These are phyloP conservation scores for Pythium utonaiense DNA, from an alignment of 352 stramenopile species.

Conservation along the genomic window DNA sequence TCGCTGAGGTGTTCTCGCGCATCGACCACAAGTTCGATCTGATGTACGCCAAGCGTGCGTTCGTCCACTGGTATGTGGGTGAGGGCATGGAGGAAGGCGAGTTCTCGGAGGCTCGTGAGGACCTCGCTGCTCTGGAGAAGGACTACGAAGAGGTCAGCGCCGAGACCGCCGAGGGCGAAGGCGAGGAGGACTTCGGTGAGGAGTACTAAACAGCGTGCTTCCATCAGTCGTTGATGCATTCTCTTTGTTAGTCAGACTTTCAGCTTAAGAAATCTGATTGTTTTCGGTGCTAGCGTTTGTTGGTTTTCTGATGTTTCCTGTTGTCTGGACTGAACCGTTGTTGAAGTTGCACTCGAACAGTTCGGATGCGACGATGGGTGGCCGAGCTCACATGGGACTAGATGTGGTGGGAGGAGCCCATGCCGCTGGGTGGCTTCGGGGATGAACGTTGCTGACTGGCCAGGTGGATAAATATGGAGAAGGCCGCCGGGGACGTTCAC, in stretches of 20 bases:
- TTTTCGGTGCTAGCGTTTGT: not conserved
- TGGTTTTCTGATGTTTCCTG: not conserved
- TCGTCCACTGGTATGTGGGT: constrained; percentile 99
- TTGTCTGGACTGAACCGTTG: not conserved
- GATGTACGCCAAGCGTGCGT: constrained; percentile 98
- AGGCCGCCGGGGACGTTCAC: constrained; percentile 19
- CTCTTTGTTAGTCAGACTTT: not conserved
- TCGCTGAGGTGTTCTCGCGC: constrained; percentile 94
- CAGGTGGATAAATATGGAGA: not conserved
- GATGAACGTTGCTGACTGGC: not conserved
- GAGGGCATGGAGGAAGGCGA: constrained; percentile 99
- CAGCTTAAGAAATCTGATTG: not conserved
- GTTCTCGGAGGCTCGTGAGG: constrained; percentile 98
- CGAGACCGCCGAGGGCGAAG: constrained; percentile 93
- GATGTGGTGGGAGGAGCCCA: too few relatives aligned
- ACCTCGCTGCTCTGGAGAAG: constrained; percentile 97
- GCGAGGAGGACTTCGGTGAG: constrained; percentile 90
- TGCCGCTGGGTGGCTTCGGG: too few relatives aligned
- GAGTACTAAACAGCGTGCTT: constrained; percentile 73
- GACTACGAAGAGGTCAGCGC: constrained; percentile 99
- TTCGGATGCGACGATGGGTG: too few relatives aligned
- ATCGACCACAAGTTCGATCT: constrained; percentile 99
- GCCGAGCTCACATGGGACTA: too few relatives aligned
- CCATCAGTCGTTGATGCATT: too few relatives aligned
- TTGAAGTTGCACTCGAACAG: too few relatives aligned